Conservation (phyloP, 192 early-diverging fungal species). For the Backusella circina region DNA sequence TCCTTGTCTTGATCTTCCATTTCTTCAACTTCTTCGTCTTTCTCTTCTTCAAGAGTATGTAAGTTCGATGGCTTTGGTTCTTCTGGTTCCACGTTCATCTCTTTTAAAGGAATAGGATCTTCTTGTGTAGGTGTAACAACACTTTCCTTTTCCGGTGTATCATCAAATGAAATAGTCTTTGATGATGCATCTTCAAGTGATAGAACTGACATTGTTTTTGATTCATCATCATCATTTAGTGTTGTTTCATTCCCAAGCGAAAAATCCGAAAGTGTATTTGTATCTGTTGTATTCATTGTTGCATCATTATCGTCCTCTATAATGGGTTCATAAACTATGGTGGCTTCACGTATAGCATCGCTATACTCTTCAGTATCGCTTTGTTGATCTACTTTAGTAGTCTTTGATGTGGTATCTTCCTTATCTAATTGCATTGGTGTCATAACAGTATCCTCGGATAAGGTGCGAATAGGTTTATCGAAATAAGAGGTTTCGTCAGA, state of each 20-base stretch:
- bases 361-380: not conserved
- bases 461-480: conserved; percentile 1
- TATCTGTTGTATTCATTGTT: not conserved
- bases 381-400: not conserved
- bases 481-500: conserved; percentile 7
- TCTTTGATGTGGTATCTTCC: not conserved
- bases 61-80: not conserved
- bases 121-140: not conserved
- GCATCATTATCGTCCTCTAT: not conserved
- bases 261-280: not conserved
- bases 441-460: not conserved
- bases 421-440: not conserved
- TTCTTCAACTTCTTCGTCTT: no score
- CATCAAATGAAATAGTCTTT: not conserved
- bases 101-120: not conserved
- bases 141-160: not conserved
- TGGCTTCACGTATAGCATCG: not conserved
- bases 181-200: not conserved
- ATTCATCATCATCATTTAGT: not conserved
- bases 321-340: not conserved
- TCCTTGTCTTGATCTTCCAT: not conserved
- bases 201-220: not conserved
- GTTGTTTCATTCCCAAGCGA: not conserved
- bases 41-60: not conserved
- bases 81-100: not conserved